phyloP scores from a whole-genome alignment of 495 filamentous ascomycete species.

The Lepraria neglecta region DNA sequence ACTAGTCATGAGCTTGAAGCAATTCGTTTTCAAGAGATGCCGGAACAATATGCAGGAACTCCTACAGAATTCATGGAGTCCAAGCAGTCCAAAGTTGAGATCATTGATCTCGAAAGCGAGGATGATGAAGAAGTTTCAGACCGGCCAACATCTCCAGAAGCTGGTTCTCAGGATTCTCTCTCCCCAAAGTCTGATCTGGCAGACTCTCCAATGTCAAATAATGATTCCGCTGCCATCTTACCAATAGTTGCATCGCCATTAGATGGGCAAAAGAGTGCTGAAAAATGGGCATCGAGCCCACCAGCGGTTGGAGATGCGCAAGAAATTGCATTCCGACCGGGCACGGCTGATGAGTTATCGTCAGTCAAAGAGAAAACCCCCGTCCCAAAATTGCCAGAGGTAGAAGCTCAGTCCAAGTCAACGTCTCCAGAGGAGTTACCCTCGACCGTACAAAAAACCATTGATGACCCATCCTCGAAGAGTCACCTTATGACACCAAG shows the following conservation, averaged over 20 bases:
- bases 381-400: background rate
- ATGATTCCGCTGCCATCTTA: background rate
- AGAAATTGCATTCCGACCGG: background rate
- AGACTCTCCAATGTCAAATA: background rate
- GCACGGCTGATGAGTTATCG: background rate
- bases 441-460: slow-evolving; percentile 10
- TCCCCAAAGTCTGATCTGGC: background rate
- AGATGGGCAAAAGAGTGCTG: background rate
- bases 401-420: background rate
- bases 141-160: background rate
- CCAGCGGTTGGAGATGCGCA: background rate
- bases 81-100: slow-evolving; percentile 7
- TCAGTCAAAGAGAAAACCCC: background rate
- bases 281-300: background rate
- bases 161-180: background rate
- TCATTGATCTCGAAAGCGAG: slow-evolving; percentile 22
- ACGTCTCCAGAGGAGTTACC: slow-evolving; percentile 1
- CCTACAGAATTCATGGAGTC: background rate
- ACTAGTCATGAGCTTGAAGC: background rate
- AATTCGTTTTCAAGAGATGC: background rate
- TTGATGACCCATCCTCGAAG: slow-evolving; percentile 1
- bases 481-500: slow-evolving; percentile 21
- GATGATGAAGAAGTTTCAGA: slow-evolving; percentile 16
- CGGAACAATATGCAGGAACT: background rate
- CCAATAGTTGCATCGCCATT: background rate